phyloP scores from a whole-genome alignment of 345 rosid species.

The Mallotus nudiflorus region DNA sequence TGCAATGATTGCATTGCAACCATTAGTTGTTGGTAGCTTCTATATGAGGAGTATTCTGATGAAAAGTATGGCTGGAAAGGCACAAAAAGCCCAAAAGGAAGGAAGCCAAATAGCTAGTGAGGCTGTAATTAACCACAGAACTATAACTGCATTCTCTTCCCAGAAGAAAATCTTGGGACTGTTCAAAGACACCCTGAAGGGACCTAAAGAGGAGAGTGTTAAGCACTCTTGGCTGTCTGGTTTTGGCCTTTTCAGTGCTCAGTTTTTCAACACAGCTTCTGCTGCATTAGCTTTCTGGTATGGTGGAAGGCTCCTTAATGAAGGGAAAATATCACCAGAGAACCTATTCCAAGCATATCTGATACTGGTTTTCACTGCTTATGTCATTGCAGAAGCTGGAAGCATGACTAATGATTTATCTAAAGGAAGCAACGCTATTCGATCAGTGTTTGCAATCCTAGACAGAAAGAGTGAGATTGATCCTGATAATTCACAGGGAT shows the following conservation, averaged over 20 bases:
- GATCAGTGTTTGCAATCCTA: constrained; percentile 48
- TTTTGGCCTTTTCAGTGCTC: constrained; percentile 57
- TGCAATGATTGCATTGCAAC: constrained; percentile 62
- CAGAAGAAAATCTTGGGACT: constrained; percentile 60
- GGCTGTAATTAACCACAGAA: constrained; percentile 66
- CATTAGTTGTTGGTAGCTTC: constrained; percentile 60
- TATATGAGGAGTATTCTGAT: constrained; percentile 48
- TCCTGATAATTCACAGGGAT: constrained; percentile 31
- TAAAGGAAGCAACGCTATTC: constrained; percentile 52
- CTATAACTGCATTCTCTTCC: constrained; percentile 70
- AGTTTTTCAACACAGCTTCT: constrained; percentile 56
- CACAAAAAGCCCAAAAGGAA: constrained; percentile 63
- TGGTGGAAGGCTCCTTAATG: constrained; percentile 56
- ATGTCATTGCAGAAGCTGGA: constrained; percentile 71
- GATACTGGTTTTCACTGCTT: constrained; percentile 55
- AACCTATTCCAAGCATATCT: constrained; percentile 60
- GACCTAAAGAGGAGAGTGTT: constrained; percentile 58
- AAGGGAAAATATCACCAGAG: constrained; percentile 37
- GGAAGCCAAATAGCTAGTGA: constrained; percentile 75
- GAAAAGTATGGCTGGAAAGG: constrained; percentile 62
- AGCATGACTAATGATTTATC: constrained; percentile 68
- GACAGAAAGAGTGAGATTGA: constrained; percentile 62
- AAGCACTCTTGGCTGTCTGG: constrained; percentile 59
- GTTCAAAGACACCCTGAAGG: constrained; percentile 49
- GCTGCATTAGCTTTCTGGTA: constrained; percentile 64